Conservation (phyloP, 169 alveolate genomes). For the Plasmodium fragile region DNA sequence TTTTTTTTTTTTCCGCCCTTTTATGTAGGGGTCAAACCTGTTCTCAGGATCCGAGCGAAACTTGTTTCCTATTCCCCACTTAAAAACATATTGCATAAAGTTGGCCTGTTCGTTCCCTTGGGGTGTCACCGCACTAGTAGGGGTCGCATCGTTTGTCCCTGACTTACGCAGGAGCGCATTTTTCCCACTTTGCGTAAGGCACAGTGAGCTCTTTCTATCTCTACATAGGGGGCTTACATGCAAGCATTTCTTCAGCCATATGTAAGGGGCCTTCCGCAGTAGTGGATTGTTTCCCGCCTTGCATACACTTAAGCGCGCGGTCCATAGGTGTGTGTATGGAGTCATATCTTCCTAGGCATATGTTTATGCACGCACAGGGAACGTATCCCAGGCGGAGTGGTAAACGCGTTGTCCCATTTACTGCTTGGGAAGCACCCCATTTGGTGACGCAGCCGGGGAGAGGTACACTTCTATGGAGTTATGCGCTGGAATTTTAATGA, state of each 20-base stretch:
- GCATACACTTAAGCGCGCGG: slow-evolving; percentile 9
- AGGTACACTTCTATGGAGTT: not conserved
- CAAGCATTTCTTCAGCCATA: not conserved
- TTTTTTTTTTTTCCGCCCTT: not conserved
- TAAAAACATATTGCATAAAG: slow-evolving; percentile 80
- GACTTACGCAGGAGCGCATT: not conserved
- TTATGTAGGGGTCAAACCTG: slow-evolving; percentile 68
- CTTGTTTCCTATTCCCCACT: slow-evolving; percentile 88
- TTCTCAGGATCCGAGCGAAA: slow-evolving; percentile 82
- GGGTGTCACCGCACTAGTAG: not conserved
- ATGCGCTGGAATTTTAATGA: not conserved
- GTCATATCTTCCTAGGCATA: not conserved
- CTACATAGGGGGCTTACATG: slow-evolving; percentile 33
- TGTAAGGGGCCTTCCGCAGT: not conserved
- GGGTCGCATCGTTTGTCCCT: not conserved
- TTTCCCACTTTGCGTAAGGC: not conserved
- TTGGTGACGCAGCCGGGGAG: not conserved
- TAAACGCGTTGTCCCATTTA: not conserved
- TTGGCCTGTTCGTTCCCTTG: slow-evolving; percentile 26
- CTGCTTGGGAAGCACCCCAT: not conserved
- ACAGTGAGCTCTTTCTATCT: slow-evolving; percentile 50
- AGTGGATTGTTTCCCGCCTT: not conserved
- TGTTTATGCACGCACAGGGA: not conserved
- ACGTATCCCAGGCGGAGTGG: not conserved
- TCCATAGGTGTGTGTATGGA: not conserved